These are phyloP conservation scores for Boletus edulis DNA, from an alignment of 768 basidiomycete genomes.

Conservation along the genomic window DNA sequence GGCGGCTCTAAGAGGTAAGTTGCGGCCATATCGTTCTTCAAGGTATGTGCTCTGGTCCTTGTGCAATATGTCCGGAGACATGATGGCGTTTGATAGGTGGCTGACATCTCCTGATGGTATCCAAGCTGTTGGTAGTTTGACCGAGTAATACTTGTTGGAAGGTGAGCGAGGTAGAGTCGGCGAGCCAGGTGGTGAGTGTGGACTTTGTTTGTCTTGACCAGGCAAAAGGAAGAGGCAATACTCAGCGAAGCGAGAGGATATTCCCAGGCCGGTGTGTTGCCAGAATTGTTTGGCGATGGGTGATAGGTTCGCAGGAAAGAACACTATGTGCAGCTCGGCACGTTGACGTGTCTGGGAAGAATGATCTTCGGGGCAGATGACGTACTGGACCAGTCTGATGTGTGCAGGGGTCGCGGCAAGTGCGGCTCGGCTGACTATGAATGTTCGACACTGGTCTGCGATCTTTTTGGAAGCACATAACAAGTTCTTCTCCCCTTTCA, in stretches of 20 bases:
- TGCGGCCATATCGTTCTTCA: slow-evolving; percentile 94
- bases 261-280: slow-evolving; percentile 92
- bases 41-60: slow-evolving; percentile 72
- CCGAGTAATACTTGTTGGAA: slow-evolving; percentile 59
- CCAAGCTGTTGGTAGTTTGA: slow-evolving; percentile 16
- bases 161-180: slow-evolving; percentile 30
- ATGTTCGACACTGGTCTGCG: slow-evolving; percentile 74
- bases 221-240: slow-evolving; percentile 73
- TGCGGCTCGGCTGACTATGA: slow-evolving; percentile 54
- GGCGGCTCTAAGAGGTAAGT: slow-evolving; percentile 71
- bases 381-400: slow-evolving; percentile 64
- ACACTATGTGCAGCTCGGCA: slow-evolving; percentile 74
- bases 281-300: slow-evolving; percentile 85
- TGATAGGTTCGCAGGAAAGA: slow-evolving; percentile 65
- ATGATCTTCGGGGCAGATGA: slow-evolving; percentile 64
- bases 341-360: slow-evolving; percentile 27
- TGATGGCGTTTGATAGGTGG: slow-evolving; percentile 5
- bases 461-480: slow-evolving; percentile 72
- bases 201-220: slow-evolving; percentile 30
- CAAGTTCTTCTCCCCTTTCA: slow-evolving; percentile 69
- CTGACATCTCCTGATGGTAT: slow-evolving; percentile 3
- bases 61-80: slow-evolving; percentile 46
- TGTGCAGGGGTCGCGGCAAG: slow-evolving; percentile 42
- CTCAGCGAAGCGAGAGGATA: slow-evolving; percentile 86
- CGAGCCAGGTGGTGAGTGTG: slow-evolving; percentile 24